Conservation (phyloP, 2,329 filamentous ascomycete species). For the Monilinia fructicola region DNA sequence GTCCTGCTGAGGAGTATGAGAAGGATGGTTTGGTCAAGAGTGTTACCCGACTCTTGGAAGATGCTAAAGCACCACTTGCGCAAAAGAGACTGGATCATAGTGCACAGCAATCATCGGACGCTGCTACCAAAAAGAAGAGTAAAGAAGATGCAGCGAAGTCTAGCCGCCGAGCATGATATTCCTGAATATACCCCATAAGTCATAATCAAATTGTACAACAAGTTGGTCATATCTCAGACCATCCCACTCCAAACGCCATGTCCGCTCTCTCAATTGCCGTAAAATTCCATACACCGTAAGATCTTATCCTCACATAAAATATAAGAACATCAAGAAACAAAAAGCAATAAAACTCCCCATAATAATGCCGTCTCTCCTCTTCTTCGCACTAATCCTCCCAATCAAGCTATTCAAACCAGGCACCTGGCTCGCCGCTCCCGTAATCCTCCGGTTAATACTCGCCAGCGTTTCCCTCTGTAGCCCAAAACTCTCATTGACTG, state of each 20-base stretch:
- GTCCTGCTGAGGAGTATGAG: constrained; percentile 64
- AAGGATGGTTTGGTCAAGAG: constrained; percentile 65
- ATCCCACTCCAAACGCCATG: constrained; percentile 19
- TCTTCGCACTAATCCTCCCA: constrained; percentile 87
- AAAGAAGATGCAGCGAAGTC: constrained; percentile 14
- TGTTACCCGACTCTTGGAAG: constrained; percentile 60
- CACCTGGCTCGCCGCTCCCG: constrained; percentile 82
- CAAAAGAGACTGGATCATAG: neutral
- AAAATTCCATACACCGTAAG: constrained; percentile 23
- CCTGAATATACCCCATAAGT: constrained; percentile 33
- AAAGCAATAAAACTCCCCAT: constrained; percentile 88
- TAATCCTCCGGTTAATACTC: constrained; percentile 88
- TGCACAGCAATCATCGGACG: neutral
- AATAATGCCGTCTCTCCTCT: constrained; percentile 91
- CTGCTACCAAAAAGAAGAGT: constrained; percentile 5
- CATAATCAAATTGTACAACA: constrained; percentile 36
- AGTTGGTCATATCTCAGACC: constrained; percentile 24
- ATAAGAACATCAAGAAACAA: constrained; percentile 85
- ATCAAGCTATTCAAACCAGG: constrained; percentile 93
- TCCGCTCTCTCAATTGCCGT: constrained; percentile 28
- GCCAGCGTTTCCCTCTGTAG: constrained; percentile 83
- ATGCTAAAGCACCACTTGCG: constrained; percentile 39
- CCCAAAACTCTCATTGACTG: constrained; percentile 88
- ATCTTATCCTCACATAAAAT: constrained; percentile 58
- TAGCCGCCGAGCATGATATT: constrained; percentile 28